Evolutionary conservation across 768 basidiomycete genomes (phyloP).

Genomic region (Suillus brevipes): DNA sequence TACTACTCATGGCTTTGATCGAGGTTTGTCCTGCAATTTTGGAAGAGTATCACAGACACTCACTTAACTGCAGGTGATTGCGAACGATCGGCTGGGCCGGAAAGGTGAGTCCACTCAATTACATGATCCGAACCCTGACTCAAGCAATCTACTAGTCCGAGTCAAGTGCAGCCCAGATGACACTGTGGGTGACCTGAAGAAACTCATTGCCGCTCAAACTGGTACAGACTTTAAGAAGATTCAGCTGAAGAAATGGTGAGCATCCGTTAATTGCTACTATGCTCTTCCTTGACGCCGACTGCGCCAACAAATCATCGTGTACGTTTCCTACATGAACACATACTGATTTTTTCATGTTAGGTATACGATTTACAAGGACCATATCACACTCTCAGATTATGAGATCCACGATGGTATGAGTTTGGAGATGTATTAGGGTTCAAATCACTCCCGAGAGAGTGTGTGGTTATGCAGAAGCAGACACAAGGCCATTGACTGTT

Average conservation of each 20-base stretch:
- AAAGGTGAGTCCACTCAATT: conserved; percentile 62
- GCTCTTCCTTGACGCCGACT: background rate
- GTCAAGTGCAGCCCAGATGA: conserved; percentile 96
- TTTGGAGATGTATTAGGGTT: conserved; percentile 79
- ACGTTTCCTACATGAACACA: background rate
- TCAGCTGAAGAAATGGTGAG: conserved; percentile 94
- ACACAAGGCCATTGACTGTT: background rate
- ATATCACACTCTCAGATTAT: conserved; percentile 89
- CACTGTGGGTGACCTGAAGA: conserved; percentile 96
- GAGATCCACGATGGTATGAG: conserved; percentile 94
- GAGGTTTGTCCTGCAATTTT: conserved; percentile 39
- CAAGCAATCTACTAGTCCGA: conserved; percentile 59
- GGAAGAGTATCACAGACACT: background rate
- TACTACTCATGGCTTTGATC: conserved; percentile 49
- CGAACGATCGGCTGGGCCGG: conserved; percentile 92
- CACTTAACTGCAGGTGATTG: conserved; percentile 66
- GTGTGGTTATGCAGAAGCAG: background rate
- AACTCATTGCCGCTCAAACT: conserved; percentile 93
- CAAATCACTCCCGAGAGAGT: background rate
- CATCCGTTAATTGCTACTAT: background rate
- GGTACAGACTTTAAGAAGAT: conserved; percentile 88
- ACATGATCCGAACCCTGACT: conserved; percentile 11
- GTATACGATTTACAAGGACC: conserved; percentile 96
- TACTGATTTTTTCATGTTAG: conserved; percentile 38
- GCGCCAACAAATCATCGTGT: background rate